Evolutionary conservation across 192 early-diverging fungal species (phyloP), one percentile per base, ranked within the genome.

Genomic region (Coemansia sp.): DNA sequence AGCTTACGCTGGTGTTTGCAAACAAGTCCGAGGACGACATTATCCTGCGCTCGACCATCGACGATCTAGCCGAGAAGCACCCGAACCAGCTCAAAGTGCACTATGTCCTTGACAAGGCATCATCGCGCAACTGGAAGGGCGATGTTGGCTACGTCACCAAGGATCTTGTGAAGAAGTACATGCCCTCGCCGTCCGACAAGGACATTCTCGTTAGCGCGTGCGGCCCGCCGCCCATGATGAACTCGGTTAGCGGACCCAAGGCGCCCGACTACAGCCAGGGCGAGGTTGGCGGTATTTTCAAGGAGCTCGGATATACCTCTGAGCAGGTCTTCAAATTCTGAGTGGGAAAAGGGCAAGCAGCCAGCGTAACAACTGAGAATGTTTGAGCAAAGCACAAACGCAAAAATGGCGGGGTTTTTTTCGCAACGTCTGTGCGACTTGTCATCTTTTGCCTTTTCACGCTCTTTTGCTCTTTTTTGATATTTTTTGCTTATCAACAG

Each of bases 241-340:
- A 80, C 56, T 41, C 76, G 9, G 58, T 94, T 50, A 86, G 88
- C 67, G 95, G 95, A 14, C 50, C 75, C 52, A 98, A 98, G 86
- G 87, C 84, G 7, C 83, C 83, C 29, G 89, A 94, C 72, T 89
- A 75, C 57, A 86, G 84, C 23, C 96, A 96, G 76, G 96, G 96
- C 33, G 83, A 87, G 22, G 67, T 98, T 41, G 75, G 72, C 23
- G 96, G 96, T 48, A 76, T 92, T n/a, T 82, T 98, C 37, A 88
- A 90, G 84, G 83, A 88, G 71, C 74, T 92, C 50, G 90, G 92
- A 11, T 88, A 88, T 72, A 81, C 79, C 31, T 75, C 83, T 7
- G 60, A 83, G 17, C 83, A 92, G 61, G 92, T 95, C n/a, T 90
- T 89, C 74, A 93, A 93, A 79, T 92, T 92, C 62, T 93, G 59